These are phyloP conservation scores for Turnera subulata DNA, from an alignment of 345 rosid genomes.

Conservation along the genomic window DNA sequence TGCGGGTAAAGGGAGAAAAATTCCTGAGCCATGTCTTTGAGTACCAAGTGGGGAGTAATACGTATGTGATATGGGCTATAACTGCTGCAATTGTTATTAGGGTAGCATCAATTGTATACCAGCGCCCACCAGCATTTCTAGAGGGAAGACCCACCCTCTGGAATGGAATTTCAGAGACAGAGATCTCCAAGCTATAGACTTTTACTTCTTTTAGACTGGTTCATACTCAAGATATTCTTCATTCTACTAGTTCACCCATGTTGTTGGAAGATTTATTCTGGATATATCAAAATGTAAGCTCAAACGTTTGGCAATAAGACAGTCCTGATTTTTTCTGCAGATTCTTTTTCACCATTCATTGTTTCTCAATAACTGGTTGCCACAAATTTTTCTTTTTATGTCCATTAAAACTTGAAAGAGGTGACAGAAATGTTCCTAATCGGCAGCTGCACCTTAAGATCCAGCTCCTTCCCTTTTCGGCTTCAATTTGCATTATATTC, in stretches of 20 bases:
- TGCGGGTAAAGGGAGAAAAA: conserved; percentile 42
- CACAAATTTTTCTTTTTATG: no score
- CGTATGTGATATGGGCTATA: conserved; percentile 57
- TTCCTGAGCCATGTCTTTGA: conserved; percentile 53
- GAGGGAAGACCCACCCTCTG: conserved; percentile 57
- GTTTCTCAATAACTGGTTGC: no score
- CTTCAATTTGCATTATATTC: no score
- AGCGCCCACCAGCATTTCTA: conserved; percentile 46
- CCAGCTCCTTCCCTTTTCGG: no score
- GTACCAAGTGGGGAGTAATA: conserved; percentile 26
- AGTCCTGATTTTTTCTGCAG: no score
- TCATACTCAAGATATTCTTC: not conserved
- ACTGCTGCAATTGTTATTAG: conserved; percentile 62
- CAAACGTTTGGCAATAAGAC: no score
- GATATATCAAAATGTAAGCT: not conserved
- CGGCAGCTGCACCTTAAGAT: no score
- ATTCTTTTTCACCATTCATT: no score
- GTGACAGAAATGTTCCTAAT: no score
- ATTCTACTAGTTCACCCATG: not conserved
- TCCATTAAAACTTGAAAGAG: no score
- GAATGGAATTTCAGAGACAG: conserved; percentile 3
- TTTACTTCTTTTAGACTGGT: not conserved
- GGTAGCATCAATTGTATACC: conserved; percentile 48
- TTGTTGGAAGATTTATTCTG: not conserved
- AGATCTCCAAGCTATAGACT: not conserved